Base-by-base conservation (phyloP, 305 asterid genomes). In the Salvia sclarea region DNA sequence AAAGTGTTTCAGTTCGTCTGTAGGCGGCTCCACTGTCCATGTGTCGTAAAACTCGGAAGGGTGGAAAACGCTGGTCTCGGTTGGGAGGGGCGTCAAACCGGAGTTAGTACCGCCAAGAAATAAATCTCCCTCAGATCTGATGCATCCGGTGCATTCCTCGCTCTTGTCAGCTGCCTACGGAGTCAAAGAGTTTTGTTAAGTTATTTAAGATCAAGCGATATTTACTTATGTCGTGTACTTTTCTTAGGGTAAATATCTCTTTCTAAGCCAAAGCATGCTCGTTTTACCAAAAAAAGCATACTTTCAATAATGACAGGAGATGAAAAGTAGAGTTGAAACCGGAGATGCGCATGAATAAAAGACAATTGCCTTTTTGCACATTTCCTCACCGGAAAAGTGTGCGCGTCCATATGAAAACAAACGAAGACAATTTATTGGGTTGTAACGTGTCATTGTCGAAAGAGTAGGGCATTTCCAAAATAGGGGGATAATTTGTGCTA, bases 111-210 rank as follows among this genome's bases (percentile, higher is more conserved):
- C 89, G 17, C 17, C 2, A 4, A 85, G 64, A 18, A 88, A 91
- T 63, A 86, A 24, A 76, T 91, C 97, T 5, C 93, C 95, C 74
- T 88, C 90, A 0, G 97, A 91, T 76, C 72, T 86, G 57, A 90
- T 83, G 71, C 76, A 69, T 37, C 97, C 97, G 1, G 84, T 75
- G 54, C 75, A 69, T 61, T 74, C 88, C 80, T 78, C 89, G 0
- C 25, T 69, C 65, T 58, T 84, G 77, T 92, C 98, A 11, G 86
- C 76, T 38, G 97, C 96, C 97, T 88, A 40, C 68, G 58, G 12
- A 57, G n/a, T 21, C 38, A 1, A 70, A 22, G 20, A 30, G 22
- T 61, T 48, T 14, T 7, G 5, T 22, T 56, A 40, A 11, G 3
- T 43, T 20, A 11, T 11, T 54, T 54, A 12, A 54, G 6, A 54